Percentiles rank a stretch among this genome's conserved stretches.
Evolutionary conservation across 1,139 yeast species (phyloP).

Genomic region (Magnusiomyces suaveolens): DNA sequence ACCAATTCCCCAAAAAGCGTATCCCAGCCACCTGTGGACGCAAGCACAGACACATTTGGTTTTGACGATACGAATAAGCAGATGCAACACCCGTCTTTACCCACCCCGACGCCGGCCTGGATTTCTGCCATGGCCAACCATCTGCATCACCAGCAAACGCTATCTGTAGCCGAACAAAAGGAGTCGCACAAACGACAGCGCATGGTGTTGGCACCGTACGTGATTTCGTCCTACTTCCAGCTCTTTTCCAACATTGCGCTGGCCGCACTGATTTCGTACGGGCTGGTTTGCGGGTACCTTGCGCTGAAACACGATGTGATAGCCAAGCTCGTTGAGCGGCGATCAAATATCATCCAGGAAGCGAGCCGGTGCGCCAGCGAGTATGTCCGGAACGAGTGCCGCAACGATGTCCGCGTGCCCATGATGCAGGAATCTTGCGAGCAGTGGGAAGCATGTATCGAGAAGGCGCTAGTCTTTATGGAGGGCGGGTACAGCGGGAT

Average conservation of each 20-base stretch:
- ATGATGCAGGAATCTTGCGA: constrained; percentile 62
- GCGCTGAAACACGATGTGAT: constrained; percentile 1
- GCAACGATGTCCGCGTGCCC: constrained; percentile 41
- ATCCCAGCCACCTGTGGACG: background rate
- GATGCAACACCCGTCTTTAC: too few species aligned
- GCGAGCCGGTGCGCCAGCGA: constrained; percentile 47
- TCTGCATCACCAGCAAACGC: background rate
- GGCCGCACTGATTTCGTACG: constrained; percentile 9
- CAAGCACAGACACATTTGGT: too few species aligned
- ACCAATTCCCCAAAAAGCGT: background rate
- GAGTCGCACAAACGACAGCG: background rate
- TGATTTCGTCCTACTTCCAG: constrained; percentile 12
- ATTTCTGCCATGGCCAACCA: background rate
- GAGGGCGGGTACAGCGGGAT: constrained; percentile 7
- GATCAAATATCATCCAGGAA: constrained; percentile 5
- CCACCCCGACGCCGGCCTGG: constrained; percentile 8
- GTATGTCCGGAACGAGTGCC: constrained; percentile 60
- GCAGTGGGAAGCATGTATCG: constrained; percentile 55
- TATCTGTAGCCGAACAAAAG: background rate
- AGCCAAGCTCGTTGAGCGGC: constrained; percentile 1
- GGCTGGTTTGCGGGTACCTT: background rate
- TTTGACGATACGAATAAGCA: too few species aligned
- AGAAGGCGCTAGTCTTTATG: constrained; percentile 3
- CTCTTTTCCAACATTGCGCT: constrained; percentile 12
- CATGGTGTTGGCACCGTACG: constrained; percentile 6